Percentiles rank a stretch among this genome's conserved stretches.
Evolutionary conservation across 2,329 filamentous ascomycete species (phyloP).

Genomic region (Calonectria fujianensis): DNA sequence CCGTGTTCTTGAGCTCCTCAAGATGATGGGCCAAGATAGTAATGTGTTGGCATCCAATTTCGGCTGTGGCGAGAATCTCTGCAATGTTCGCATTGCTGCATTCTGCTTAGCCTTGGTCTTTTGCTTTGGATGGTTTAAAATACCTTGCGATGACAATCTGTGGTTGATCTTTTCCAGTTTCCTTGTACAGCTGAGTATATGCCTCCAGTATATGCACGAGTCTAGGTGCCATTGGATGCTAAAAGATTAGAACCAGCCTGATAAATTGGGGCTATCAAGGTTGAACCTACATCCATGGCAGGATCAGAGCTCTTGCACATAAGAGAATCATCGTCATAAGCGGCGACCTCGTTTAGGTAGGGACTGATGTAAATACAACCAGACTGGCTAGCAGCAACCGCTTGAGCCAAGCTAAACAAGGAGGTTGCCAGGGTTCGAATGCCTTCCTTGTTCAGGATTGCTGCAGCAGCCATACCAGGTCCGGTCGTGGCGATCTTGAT

Average conservation of each 20-base stretch:
- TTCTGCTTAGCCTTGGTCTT: neutral
- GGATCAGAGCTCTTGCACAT: constrained; percentile 1
- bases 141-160: neutral
- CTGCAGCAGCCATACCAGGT: neutral
- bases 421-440: neutral
- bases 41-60: neutral
- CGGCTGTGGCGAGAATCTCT: neutral
- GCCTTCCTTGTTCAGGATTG: neutral
- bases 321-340: neutral
- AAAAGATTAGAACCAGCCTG: neutral
- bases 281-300: neutral
- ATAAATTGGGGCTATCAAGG: no score
- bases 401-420: neutral
- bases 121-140: neutral
- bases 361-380: neutral
- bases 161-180: neutral
- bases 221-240: neutral
- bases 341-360: neutral
- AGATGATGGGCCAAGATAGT: neutral
- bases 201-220: neutral
- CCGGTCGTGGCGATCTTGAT: neutral
- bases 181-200: neutral
- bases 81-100: neutral
- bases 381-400: neutral
- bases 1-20: neutral